Evolutionary conservation across 2,329 filamentous ascomycete species (phyloP), one percentile per base, ranked within the genome.

Genomic region (Pseudopithomyces chartarum): DNA sequence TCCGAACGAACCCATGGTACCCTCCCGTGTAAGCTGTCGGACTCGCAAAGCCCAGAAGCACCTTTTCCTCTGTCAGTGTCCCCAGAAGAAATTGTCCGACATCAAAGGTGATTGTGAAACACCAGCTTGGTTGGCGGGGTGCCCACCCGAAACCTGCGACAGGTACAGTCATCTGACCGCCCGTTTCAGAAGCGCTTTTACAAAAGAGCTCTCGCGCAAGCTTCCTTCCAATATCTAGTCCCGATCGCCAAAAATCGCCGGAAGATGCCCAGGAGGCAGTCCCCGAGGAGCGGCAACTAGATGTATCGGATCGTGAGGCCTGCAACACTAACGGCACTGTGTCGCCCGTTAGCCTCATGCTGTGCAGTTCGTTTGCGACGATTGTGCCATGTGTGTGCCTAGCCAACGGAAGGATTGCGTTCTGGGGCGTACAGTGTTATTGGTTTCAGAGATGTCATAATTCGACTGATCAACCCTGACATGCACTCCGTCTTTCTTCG

Each of bases 61-160:
- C 43, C 42, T 40, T 43, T 47, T 17, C 32, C 20, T 23, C 17
- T 44, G 39, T 46, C 43, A 52, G 52, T 32, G 34, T 44, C 23
- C 17, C 32, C 19, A 47, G 39, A 60, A 48, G 50, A 53, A 56
- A 57, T 44, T 59, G 60, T 63, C 60, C 62, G 62, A 59, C 60
- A 55, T 38, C 52, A 54, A 34, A 52, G 36, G 39, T 36, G 45
- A 56, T 61, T 56, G 36, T 65, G 62, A 65, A 65, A 65, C 62
- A 56, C 45, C 53, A 59, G 53, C 48, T 57, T 63, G 60, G 62
- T 63, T 61, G 62, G 60, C 61, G 58, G 61, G 60, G 63, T 55
- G 63, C 59, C 55, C 40, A 33, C n/a, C 11, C 58, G 53, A 55
- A 55, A 57, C 55, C 51, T 51, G 57, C 56, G 56, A 59, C 62